phyloP scores from a whole-genome alignment of 2,329 filamentous ascomycete species.

The Herpotrichia juniperi region DNA sequence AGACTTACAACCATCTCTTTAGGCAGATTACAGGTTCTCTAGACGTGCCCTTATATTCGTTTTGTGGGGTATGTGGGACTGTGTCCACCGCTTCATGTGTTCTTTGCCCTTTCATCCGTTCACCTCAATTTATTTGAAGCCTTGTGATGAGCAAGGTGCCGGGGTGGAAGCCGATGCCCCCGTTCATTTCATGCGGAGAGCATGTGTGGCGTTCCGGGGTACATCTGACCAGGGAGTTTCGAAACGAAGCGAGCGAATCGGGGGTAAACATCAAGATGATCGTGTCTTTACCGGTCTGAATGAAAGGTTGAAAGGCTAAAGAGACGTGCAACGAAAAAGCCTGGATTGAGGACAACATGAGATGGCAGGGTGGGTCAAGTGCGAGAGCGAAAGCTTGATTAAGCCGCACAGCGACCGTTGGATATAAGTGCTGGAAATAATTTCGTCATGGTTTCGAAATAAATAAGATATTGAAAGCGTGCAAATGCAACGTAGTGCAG shows the following conservation, averaged over 20 bases:
- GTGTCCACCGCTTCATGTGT: slow-evolving; percentile 17
- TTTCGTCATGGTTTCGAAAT: slow-evolving; percentile 1
- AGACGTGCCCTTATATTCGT: slow-evolving; percentile 22
- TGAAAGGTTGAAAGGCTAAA: slow-evolving; percentile 27
- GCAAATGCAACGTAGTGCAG: background rate
- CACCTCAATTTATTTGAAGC: slow-evolving; percentile 33
- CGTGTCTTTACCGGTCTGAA: slow-evolving; percentile 16
- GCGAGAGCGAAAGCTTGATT: background rate
- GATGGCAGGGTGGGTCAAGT: background rate
- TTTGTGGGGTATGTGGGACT: slow-evolving; percentile 29
- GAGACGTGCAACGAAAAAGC: background rate
- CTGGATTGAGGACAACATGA: background rate
- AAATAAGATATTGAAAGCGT: background rate
- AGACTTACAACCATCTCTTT: slow-evolving; percentile 24
- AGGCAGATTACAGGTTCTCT: slow-evolving; percentile 34
- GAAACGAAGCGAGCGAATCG: slow-evolving; percentile 29
- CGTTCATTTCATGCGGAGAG: slow-evolving; percentile 24
- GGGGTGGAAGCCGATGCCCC: slow-evolving; percentile 20
- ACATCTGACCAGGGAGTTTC: slow-evolving; percentile 27
- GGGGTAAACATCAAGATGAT: slow-evolving; percentile 8
- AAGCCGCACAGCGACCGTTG: background rate
- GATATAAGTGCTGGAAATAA: background rate
- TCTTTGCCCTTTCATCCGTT: slow-evolving; percentile 42
- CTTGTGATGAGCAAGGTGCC: slow-evolving; percentile 30
- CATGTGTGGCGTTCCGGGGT: slow-evolving; percentile 39